Evolutionary conservation across 2,329 filamentous ascomycete genomes (phyloP).

Genomic region (Fonsecaea erecta): DNA sequence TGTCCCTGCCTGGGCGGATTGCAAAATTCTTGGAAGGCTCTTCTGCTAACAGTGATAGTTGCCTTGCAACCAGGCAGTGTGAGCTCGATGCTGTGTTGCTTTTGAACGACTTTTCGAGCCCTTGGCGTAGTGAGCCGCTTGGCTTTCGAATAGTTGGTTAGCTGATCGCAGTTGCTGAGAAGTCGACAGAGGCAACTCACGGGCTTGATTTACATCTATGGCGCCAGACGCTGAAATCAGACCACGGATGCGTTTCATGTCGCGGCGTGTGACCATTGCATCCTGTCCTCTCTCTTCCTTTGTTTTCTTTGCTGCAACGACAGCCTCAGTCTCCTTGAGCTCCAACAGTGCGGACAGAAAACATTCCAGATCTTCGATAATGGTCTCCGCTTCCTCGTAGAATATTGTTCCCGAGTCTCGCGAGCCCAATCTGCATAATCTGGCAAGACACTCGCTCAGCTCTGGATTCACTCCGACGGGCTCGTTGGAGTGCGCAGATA

Average conservation of each 20-base stretch:
- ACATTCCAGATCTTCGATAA: slow-evolving; percentile 1
- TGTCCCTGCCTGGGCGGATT: not conserved
- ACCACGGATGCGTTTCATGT: not conserved
- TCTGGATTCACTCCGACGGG: not conserved
- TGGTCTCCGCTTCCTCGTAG: not conserved
- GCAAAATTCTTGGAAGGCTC: not conserved
- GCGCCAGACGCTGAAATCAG: not conserved
- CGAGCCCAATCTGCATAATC: not conserved
- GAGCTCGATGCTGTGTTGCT: not conserved
- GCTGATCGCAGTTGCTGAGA: not conserved
- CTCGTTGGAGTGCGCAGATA: not conserved
- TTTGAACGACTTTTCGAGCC: not conserved
- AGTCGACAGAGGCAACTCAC: not conserved
- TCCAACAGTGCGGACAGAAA: not conserved
- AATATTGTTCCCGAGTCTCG: not conserved
- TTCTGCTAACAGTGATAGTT: not conserved
- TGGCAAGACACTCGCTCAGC: not conserved
- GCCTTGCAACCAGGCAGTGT: not conserved
- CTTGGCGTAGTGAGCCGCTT: not conserved
- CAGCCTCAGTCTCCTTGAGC: not conserved
- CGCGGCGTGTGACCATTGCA: not conserved
- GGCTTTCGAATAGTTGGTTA: not conserved
- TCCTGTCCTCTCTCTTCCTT: not conserved
- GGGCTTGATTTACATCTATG: not conserved
- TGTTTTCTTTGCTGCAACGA: not conserved